These are phyloP conservation scores for Chaetomiaceae sp. DNA, from an alignment of 2,329 filamentous ascomycete genomes.

Conservation along the genomic window DNA sequence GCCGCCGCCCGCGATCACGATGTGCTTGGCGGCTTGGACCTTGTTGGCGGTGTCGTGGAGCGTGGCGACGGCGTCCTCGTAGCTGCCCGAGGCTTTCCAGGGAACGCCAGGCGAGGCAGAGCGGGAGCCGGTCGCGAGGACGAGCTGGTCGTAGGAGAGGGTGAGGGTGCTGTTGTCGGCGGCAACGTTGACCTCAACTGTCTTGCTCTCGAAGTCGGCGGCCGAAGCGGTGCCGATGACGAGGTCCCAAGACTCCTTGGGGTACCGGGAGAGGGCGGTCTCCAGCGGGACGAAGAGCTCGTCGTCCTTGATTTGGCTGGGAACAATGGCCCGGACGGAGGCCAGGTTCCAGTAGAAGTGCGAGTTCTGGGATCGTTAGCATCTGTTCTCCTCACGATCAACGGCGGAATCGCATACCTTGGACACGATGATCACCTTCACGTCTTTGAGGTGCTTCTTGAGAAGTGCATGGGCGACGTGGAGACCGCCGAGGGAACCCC, in stretches of 20 bases:
- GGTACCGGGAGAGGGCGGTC: conserved; percentile 47
- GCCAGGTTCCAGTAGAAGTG: conserved; percentile 59
- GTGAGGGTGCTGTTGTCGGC: conserved; percentile 30
- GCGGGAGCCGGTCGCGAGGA: conserved; percentile 53
- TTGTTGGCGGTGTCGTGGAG: conserved; percentile 40
- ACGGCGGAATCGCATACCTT: conserved; percentile 38
- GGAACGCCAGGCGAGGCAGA: conserved; percentile 39
- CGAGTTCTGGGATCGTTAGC: conserved; percentile 35
- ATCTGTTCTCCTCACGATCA: neutral
- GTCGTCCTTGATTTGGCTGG: conserved; percentile 45
- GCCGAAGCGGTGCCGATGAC: conserved; percentile 46
- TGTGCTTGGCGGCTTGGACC: conserved; percentile 44
- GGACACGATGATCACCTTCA: conserved; percentile 53
- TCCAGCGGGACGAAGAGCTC: conserved; percentile 48
- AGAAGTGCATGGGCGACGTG: conserved; percentile 51
- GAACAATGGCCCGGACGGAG: conserved; percentile 52
- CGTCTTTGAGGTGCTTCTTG: conserved; percentile 46
- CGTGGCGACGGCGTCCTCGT: conserved; percentile 40
- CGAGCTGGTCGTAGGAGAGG: conserved; percentile 51
- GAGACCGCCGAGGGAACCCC: conserved; percentile 51
- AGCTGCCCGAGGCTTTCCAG: conserved; percentile 48
- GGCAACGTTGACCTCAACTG: conserved; percentile 38
- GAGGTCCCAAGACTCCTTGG: conserved; percentile 46
- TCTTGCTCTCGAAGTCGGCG: conserved; percentile 40
- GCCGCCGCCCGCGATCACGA: conserved; percentile 55